phyloP scores from a whole-genome alignment of 192 early-diverging fungal genomes.

The Podochytrium sp. region DNA sequence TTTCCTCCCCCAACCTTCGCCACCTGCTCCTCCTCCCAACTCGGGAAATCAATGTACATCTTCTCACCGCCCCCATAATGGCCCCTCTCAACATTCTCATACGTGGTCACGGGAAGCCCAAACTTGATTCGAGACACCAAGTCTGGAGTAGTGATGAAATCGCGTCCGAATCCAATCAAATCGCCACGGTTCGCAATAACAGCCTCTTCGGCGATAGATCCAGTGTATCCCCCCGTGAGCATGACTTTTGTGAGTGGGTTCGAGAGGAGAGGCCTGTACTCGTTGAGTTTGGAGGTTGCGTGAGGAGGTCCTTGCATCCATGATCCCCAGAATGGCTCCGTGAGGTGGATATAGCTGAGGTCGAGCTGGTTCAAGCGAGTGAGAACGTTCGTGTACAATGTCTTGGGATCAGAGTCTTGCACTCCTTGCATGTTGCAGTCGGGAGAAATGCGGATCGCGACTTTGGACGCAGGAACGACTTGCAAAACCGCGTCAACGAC shows the following conservation, averaged over 20 bases:
- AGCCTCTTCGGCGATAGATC: slow-evolving; percentile 36
- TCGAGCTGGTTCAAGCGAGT: slow-evolving; percentile 27
- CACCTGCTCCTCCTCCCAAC: slow-evolving; percentile 34
- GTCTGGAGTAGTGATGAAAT: slow-evolving; percentile 60
- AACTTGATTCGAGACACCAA: slow-evolving; percentile 39
- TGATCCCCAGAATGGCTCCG: slow-evolving; percentile 42
- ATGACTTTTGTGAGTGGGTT: slow-evolving; percentile 38
- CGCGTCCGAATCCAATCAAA: slow-evolving; percentile 48
- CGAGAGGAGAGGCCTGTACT: slow-evolving; percentile 11
- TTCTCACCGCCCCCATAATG: slow-evolving; percentile 39
- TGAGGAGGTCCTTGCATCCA: slow-evolving; percentile 37
- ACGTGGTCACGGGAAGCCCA: slow-evolving; percentile 37
- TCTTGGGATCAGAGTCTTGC: slow-evolving; percentile 9
- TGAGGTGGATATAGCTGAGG: slow-evolving; percentile 43
- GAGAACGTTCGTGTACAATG: slow-evolving; percentile 43
- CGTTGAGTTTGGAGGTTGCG: slow-evolving; percentile 28
- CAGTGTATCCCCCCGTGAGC: slow-evolving; percentile 46
- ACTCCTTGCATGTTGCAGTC: slow-evolving; percentile 34
- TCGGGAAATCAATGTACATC: slow-evolving; percentile 44
- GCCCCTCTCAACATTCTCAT: slow-evolving; percentile 26
- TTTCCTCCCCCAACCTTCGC: too few relatives aligned
- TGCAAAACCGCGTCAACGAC: slow-evolving; percentile 43
- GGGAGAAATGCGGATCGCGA: slow-evolving; percentile 48
- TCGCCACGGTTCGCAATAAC: slow-evolving; percentile 40
- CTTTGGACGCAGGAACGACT: slow-evolving; percentile 40